These are phyloP conservation scores for Echinosophora koreensis DNA, from an alignment of 306 rosid species.

Conservation along the genomic window DNA sequence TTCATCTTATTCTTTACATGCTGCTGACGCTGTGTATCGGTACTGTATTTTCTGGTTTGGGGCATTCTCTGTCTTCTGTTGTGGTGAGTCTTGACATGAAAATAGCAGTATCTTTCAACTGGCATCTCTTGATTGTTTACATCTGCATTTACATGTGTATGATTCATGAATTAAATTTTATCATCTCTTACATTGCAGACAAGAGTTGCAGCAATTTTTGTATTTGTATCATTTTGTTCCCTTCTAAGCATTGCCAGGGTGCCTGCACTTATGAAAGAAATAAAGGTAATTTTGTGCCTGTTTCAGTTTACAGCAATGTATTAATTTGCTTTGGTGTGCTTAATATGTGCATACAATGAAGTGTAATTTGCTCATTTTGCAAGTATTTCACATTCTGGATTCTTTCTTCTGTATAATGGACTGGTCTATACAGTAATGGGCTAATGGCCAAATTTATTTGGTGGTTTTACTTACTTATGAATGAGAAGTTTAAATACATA, in stretches of 20 bases:
- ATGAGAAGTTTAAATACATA: neutral
- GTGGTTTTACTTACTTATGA: constrained; percentile 3
- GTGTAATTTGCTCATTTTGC: constrained; percentile 12
- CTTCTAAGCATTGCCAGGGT: constrained; percentile 95
- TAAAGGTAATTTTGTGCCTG: constrained; percentile 65
- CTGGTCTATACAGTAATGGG: constrained; percentile 5
- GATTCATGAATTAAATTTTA: constrained; percentile 30
- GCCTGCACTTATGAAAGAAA: constrained; percentile 85
- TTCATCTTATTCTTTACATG: constrained; percentile 92
- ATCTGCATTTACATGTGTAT: constrained; percentile 5
- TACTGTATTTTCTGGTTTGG: constrained; percentile 91
- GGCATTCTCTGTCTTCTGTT: constrained; percentile 96
- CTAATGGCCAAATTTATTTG: constrained; percentile 3
- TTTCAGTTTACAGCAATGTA: constrained; percentile 11
- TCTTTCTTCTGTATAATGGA: constrained; percentile 6
- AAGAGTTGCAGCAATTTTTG: constrained; percentile 95
- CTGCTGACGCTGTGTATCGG: constrained; percentile 86
- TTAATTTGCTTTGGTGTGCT: constrained; percentile 30
- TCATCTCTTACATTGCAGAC: constrained; percentile 63
- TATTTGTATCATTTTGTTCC: constrained; percentile 83
- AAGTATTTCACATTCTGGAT: neutral
- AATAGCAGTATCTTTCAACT: constrained; percentile 4
- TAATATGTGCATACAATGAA: constrained; percentile 31
- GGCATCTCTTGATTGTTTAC: neutral
- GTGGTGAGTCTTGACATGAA: constrained; percentile 64